Evolutionary conservation across 345 rosid species (phyloP), one percentile per base, ranked within the genome.

Genomic region (Acer negundo): DNA sequence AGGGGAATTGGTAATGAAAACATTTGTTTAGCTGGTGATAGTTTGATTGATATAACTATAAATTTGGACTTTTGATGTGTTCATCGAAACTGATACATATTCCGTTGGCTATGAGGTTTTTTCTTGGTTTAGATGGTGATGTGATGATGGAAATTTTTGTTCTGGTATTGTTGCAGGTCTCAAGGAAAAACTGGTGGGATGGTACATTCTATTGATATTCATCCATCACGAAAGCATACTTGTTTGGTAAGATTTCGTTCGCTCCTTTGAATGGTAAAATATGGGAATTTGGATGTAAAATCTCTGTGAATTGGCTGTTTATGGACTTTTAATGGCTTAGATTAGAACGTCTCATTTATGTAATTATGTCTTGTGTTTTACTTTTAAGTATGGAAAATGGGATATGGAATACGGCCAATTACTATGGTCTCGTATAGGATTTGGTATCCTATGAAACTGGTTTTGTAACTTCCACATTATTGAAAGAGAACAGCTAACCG

Each of bases 211-310:
- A 76, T 95, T 81, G 98, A 95, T 83, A 88, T 95, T 83, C 98
- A 93, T 84, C 92, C 96, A 69, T 95, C 97, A 2, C 82, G 97
- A 65, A 95, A 95, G 85, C 97, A 95, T 86, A 92, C 88, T 42
- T 92, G 94, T 85, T 84, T 92, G 84, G 99, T 95, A 84, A 83
- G 90, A 74, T 35, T 44, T 11, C 67, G 49, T 74, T 49, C 1
- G 23, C 40, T 28, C 38, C 49, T 26, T 62, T 6, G 26, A 77
- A 44, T 70, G 19, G 67, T 73, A 23, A 62, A 66, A 2, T 56
- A 16, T 58, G 20, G 10, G 46, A 24, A 69, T 10, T 49, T 69
- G 15, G 42, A 10, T 42, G 26, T 44, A 11, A 20, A 3, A 44
- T 51, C 53, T 67, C 22, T 23, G 11, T 56, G 31, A 72, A 5